A percentile compares a stretch with the other conserved stretches of the same genome.
phyloP scores from a whole-genome alignment of 1,139 yeast genomes.

The Sugiyamaella xylanicola region DNA sequence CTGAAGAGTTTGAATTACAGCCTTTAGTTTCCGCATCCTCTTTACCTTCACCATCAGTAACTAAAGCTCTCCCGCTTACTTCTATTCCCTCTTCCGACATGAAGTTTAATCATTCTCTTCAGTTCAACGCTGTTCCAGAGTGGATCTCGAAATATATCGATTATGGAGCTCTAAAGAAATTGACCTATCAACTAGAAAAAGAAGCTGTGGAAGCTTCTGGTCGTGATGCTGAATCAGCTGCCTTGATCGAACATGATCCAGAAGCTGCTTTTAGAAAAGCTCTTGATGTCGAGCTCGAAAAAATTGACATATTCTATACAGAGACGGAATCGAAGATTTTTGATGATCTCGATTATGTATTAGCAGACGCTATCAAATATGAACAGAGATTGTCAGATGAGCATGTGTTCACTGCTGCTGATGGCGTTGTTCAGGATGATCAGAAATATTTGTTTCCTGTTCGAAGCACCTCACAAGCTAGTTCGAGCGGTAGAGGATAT shows the following conservation, averaged over 20 bases:
- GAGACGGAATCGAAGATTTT: slow-evolving; percentile 53
- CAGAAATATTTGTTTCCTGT: slow-evolving; percentile 13
- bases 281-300: slow-evolving; percentile 56
- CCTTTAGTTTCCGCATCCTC: not conserved
- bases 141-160: slow-evolving; percentile 72
- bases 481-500: slow-evolving; percentile 11
- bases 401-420: slow-evolving; percentile 36
- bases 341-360: slow-evolving; percentile 50
- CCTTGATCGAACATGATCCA: slow-evolving; percentile 50
- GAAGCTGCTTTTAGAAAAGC: slow-evolving; percentile 53
- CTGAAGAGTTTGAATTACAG: not conserved
- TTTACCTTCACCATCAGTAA: too few relatives aligned
- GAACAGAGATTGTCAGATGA: slow-evolving; percentile 23
- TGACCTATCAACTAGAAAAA: slow-evolving; percentile 55
- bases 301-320: slow-evolving; percentile 58
- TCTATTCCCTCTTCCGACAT: slow-evolving; percentile 39
- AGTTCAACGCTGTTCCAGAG: slow-evolving; percentile 80
- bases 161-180: slow-evolving; percentile 64
- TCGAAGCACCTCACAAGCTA: slow-evolving; percentile 1
- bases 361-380: slow-evolving; percentile 43
- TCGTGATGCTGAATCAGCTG: slow-evolving; percentile 43
- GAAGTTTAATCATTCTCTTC: slow-evolving; percentile 76
- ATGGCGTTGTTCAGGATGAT: slow-evolving; percentile 16
- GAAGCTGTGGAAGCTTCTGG: slow-evolving; percentile 37
- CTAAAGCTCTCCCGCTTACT: not conserved